Conservation (phyloP, 2,329 filamentous ascomycete species). For the Penicillium sp. region DNA sequence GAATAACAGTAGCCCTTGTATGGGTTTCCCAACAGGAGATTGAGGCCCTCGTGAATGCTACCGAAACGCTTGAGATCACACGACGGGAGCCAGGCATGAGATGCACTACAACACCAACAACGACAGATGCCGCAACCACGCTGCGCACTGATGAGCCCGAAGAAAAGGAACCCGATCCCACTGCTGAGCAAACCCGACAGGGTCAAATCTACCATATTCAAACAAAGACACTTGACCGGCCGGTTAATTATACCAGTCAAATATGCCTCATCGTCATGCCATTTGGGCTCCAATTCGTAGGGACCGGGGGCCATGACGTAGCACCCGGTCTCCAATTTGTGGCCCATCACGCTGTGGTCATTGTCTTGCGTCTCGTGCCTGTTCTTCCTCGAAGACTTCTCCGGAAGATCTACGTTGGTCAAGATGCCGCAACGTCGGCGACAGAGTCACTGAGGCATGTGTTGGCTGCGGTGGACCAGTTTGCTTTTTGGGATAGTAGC, state of each 20-base stretch:
- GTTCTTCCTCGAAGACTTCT: background rate
- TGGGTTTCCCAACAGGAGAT: background rate
- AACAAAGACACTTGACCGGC: background rate
- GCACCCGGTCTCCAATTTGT: too few relatives aligned
- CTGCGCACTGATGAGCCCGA: background rate
- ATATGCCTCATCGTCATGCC: background rate
- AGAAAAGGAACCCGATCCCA: too few relatives aligned
- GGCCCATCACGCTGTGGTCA: too few relatives aligned
- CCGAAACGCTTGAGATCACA: background rate
- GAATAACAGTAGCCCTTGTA: background rate
- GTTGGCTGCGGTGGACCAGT: background rate
- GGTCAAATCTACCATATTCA: background rate
- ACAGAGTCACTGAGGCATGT: background rate
- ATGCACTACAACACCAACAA: too few relatives aligned
- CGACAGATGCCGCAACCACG: too few relatives aligned
- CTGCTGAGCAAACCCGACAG: too few relatives aligned
- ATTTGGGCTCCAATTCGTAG: too few relatives aligned
- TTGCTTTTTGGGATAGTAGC: background rate
- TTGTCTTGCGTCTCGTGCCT: too few relatives aligned
- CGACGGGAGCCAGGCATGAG: background rate
- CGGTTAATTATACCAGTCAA: background rate
- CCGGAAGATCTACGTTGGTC: background rate
- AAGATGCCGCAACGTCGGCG: background rate
- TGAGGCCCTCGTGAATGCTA: background rate
- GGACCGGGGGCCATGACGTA: too few relatives aligned